These are phyloP conservation scores for Xylaria nigripes DNA, from an alignment of 495 filamentous ascomycete species.

Conservation along the genomic window DNA sequence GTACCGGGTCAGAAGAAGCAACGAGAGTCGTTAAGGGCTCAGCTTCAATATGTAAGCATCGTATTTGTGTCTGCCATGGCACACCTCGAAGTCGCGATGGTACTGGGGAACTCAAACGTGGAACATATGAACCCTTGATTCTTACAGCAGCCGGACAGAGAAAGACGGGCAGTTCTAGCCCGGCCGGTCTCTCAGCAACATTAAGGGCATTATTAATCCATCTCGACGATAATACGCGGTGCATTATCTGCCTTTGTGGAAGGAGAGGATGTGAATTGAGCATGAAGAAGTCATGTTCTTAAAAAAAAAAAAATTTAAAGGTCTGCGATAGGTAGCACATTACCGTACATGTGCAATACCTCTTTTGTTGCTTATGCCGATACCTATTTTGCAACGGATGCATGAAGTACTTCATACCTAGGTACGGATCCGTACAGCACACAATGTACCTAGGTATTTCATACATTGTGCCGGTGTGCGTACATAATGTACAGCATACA, in stretches of 20 bases:
- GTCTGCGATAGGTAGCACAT: neutral
- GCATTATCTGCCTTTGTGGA: conserved; percentile 28
- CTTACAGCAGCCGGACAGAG: conserved; percentile 34
- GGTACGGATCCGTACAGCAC: too few relatives aligned
- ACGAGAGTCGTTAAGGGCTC: conserved; percentile 1
- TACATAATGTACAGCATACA: too few relatives aligned
- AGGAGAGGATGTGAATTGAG: neutral
- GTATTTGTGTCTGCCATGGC: conserved; percentile 18
- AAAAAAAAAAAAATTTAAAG: neutral
- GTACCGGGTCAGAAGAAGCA: neutral
- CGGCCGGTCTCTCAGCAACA: conserved; percentile 27
- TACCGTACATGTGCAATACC: too few relatives aligned
- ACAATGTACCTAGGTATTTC: too few relatives aligned
- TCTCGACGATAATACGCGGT: conserved; percentile 38
- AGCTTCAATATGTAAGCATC: conserved; percentile 25
- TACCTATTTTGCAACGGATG: too few relatives aligned
- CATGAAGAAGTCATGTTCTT: neutral
- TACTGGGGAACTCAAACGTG: conserved; percentile 11
- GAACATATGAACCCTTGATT: conserved; percentile 5
- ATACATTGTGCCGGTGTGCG: too few relatives aligned
- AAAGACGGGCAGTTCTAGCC: conserved; percentile 33
- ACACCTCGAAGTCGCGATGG: conserved; percentile 9
- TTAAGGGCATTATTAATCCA: conserved; percentile 36
- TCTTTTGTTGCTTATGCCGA: too few relatives aligned
- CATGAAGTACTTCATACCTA: neutral